Evolutionary conservation across 345 rosid species (phyloP), one percentile per base, ranked within the genome.

Genomic region (Lagerstroemia speciosa): DNA sequence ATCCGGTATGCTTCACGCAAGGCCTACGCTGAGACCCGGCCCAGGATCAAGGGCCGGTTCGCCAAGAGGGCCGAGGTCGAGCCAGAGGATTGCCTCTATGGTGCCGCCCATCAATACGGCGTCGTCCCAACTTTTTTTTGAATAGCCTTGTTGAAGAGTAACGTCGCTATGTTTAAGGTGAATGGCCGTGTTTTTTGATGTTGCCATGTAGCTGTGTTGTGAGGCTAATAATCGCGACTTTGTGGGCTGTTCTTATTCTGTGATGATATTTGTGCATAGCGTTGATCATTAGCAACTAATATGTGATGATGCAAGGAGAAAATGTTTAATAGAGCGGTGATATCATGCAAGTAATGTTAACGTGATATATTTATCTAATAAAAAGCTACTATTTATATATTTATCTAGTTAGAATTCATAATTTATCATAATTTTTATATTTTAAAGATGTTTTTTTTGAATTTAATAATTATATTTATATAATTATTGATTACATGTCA

Each of bases 21-120:
- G 77, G 98, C 97, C 0, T 93, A 93, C 29, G 98, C 98, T 1
- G 98, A 93, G 79, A 89, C 95, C 27, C 68, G 98, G 73, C 97
- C 98, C 0, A 72, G 98, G 73, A 89, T 93, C 87, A 93, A 91
- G 77, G 98, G 98, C 27, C 80, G 98, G 8, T 93, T 93, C 75
- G 97, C 97, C 20, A 93, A 91, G 78, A 79, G 97, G 2, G 75
- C 81, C 0, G 96, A 85, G 36, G 72, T 46, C 6, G 93, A 76
- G 46, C 70, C 67, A 5, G 91, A 87, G 15, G 48, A 71, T 75
- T 0, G 75, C 69, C 79, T 40, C 80, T 0, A 29, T 64, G 0
- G 74, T 60, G 73, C 64, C 11, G 79, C 70, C 71, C 48, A 73
- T 30, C 85, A 77, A 67, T 93, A 85, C 80, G 91, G 92, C 20